These are phyloP conservation scores for Coemansia sp. DNA, from an alignment of 192 early-diverging fungal species.

Conservation along the genomic window DNA sequence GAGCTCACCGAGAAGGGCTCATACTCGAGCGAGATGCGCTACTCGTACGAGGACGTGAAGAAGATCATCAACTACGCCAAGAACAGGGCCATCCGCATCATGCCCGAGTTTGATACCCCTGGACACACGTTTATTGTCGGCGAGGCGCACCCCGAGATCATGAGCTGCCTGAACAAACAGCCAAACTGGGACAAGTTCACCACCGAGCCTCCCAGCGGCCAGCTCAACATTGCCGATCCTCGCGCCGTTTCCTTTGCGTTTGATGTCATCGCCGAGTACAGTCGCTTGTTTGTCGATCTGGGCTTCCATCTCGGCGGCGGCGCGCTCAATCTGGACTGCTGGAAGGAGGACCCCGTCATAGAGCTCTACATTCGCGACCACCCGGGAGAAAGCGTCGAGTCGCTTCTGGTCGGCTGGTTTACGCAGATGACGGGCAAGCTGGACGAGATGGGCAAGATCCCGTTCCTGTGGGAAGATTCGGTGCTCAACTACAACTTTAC, in stretches of 20 bases:
- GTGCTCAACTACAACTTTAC: slow-evolving; percentile 57
- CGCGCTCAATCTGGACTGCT: slow-evolving; percentile 69
- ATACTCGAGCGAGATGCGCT: slow-evolving; percentile 65
- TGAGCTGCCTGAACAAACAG: slow-evolving; percentile 62
- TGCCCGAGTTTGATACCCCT: slow-evolving; percentile 90
- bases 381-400: slow-evolving; percentile 48
- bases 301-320: slow-evolving; percentile 75
- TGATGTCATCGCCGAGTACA: slow-evolving; percentile 66
- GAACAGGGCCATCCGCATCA: slow-evolving; percentile 76
- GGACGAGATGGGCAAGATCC: slow-evolving; percentile 59
- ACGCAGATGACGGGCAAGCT: slow-evolving; percentile 53
- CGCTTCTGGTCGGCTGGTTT: slow-evolving; percentile 32
- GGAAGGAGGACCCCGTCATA: slow-evolving; percentile 55
- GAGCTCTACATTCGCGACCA: slow-evolving; percentile 52
- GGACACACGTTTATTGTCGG: slow-evolving; percentile 65
- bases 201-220: slow-evolving; percentile 76
- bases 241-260: slow-evolving; percentile 68
- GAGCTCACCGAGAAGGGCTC: slow-evolving; percentile 63
- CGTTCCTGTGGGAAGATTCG: slow-evolving; percentile 73
- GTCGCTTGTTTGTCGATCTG: slow-evolving; percentile 66
- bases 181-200: slow-evolving; percentile 64
- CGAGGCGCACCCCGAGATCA: slow-evolving; percentile 60
- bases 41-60: slow-evolving; percentile 70
- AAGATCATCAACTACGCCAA: slow-evolving; percentile 72
- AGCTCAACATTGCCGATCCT: slow-evolving; percentile 68